Evolutionary conservation across 2,329 filamentous ascomycete species (phyloP), one percentile per base, ranked within the genome.

Genomic region (Hymenoscyphus scutula): DNA sequence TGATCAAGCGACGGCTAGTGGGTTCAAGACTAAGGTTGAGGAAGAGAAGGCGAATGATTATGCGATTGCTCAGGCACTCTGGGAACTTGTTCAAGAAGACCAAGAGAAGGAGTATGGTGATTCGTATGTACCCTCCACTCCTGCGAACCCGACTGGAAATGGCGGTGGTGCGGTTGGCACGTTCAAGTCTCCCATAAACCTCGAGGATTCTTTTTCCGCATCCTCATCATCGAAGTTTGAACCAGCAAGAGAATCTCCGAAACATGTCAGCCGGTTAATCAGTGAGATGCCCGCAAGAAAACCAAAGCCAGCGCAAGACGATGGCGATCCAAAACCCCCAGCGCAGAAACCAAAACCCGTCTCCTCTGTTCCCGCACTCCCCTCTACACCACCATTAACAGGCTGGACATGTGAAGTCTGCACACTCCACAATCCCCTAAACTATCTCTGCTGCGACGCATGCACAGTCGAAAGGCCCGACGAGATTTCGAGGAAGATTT

Each of bases 1-100:
- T 17, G 84, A 90, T 59, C 79, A 78, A 63, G 89, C 88, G 41
- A 86, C 85, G 5, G 81, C 80, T 62, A 89, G 89, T 67, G 91
- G 92, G 0, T 94, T 96, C 78, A 84, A 83, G 64, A 97, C 92
- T 0, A 85, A 90, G 71, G 92, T 91, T 0, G 91, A 96, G 68
- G 90, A 96, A 74, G 92, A 97, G 61, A 89, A 92, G 69, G 93
- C 92, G 3, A 96, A 97, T 70, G 91, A 97, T 61, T 82, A 85
- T 27, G 93, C 93, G 5, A 96, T 97, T 64, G 87, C 92, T 59
- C 87, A 93, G 71, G 92, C 92, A 0, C 80, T 96, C 34, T 92
- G 91, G 79, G 93, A 97, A 71, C 80, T 97, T 19, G 89, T 95
- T 29, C 89, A 96, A 72, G 87, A 96, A 73, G 92, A 96, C 53